Base-by-base conservation (phyloP, 306 rosid genomes). In the Canavalia ensiformis region DNA sequence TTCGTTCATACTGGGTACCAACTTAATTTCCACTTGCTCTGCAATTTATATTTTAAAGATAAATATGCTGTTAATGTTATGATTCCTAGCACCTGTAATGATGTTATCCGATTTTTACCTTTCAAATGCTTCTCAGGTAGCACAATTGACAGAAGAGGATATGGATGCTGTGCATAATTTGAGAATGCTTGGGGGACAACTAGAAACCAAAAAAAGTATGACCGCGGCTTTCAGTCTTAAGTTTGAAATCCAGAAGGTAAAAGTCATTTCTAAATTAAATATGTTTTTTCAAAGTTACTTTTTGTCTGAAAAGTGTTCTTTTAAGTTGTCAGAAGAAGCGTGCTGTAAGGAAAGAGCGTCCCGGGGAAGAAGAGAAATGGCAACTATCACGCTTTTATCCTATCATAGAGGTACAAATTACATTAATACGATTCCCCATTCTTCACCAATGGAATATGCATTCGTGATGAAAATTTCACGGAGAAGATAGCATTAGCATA, bases 351-450 rank as follows among this genome's bases (percentile, higher is more conserved):
- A 93, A 91, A 86, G 98, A 89, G 13, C 98, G 97, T 74, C 80
- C 89, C 44, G 90, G 83, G 76, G 98, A 90, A 84, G 90, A 89
- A 79, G 94, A 88, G 80, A 77, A 86, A 46, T 95, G 99, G 99
- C 96, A 93, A 72, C 86, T 95, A 60, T 88, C 97, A 5, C 98
- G 96, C 78, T 95, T 95, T 84, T 95, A 90, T 84, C 99, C 99
- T 76, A 89, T 93, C 7, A 85, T 95, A 81, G 99, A 95, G 99
- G 99, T 94, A 83, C 59, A 57, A 28, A 64, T 50, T 39, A 30
- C 0, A 65, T 67, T 83, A 55, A 18, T 65, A 60, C n/a, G 10
- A 51, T 77, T 2, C 4, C 4, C 41, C 41, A 37, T 37, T 37
- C 74, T 64, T 30, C 68, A 44, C 50, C 12, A 49, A 28, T 35